Evolutionary conservation across 2,329 filamentous ascomycete species (phyloP), one percentile per base, ranked within the genome.

Genomic region (Aspergillus quadrilineatus): DNA sequence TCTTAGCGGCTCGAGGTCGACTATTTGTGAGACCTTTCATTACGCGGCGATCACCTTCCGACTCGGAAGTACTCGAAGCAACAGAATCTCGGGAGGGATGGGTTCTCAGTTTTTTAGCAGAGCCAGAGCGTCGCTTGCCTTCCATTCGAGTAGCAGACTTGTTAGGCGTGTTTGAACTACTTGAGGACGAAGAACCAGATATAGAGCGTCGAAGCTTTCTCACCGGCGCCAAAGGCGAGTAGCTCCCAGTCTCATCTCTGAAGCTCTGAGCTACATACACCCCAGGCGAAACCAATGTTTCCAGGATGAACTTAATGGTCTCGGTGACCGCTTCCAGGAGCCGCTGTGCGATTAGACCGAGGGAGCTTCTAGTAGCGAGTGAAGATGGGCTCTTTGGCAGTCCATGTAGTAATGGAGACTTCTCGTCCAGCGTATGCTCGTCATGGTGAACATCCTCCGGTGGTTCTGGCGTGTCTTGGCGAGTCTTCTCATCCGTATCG

Each of bases 241-340:
- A 96, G 50, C 80, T 80, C 50, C 91, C 91, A 56, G 89, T 78
- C 45, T 91, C 86, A 68, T 95, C 87, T 76, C 89, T 93, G 66
- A 97, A 88, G 69, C 84, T 92, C 62, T 89, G 88, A 58, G 92
- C 85, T 55, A 96, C 75, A 74, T 93, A 97, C 49, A 92, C 83
- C 15, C 88, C 89, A 1, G 93, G 93, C 22, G 89, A 86, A 28
- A 89, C 84, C 58, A 97, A 77, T 12, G 90, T 89, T 49, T 89
- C 88, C 54, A 96, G 75, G 46, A 97, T 80, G 77, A 90, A 89
- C 63, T 87, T 86, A 65, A 96, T 80, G 5, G 90, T 89, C 64
- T 88, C 86, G 59, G 93, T 82, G 56, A 97, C 78, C 57, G 86
- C 85, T 56, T 84, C 83, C 42, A 86, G 86, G 58, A 97, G 81